Base-by-base conservation (phyloP, 1,139 yeast species). In the Debaryomycetaceae sp. region DNA sequence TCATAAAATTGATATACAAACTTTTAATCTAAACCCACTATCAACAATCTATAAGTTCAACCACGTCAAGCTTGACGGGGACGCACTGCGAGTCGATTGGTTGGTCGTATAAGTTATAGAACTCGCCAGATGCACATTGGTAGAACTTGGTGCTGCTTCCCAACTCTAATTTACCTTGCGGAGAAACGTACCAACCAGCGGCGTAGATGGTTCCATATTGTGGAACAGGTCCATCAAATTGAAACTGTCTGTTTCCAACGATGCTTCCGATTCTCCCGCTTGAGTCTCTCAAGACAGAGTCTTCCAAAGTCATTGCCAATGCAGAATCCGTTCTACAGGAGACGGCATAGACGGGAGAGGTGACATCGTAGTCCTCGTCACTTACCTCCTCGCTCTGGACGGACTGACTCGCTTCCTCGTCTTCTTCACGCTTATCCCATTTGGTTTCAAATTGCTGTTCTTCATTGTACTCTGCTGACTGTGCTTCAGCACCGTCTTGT, bases 141-240 rank as follows among this genome's bases (percentile, higher is more conserved):
- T 59, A 72, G 49, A 74, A 73, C 35, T 56, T 55, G 3, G 66
- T 57, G 31, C 60, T 57, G 42, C 60, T 50, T 27, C 77, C 76
- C 38, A 72, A 57, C 6, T 71, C 68, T 47, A 73, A 62, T 47
- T 62, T 60, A 4, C 76, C 76, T 6, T 61, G 52, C 8, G 49
- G 44, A n/a, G 75, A 65, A 31, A 72, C 60, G 17, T 69, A 62
- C 76, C 77, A 72, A 3, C 76, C 78, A 30, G 71, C 67, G 36
- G 76, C 75, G 46, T 61, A 71, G 22, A 71, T 51, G 6, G 76
- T 57, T 20, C 76, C 76, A 49, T 62, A 61, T 54, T 69, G 76
- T 35, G 76, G 77, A 22, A 69, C 63, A 13, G 76, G 75, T 4
- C 76, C 75, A 51, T 74, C 78, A 48, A 74, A 73, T 55, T 71